phyloP scores from a whole-genome alignment of 1,284 basidiomycete genomes.

The Apiotrichum akiyoshidainum region DNA sequence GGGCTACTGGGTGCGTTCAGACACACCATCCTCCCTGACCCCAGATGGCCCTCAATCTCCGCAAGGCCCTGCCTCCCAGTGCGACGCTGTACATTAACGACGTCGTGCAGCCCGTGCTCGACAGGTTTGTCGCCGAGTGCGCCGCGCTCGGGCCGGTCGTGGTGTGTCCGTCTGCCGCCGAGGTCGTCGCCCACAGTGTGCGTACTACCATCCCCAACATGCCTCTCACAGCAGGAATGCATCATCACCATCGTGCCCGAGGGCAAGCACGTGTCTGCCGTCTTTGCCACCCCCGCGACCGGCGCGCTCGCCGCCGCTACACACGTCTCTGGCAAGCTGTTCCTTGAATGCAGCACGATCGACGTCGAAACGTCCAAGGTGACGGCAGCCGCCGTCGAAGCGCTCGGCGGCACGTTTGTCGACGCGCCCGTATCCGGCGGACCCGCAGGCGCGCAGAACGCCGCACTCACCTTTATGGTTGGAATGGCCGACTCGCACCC shows the following conservation, averaged over 20 bases:
- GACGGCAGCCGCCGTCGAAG: not conserved
- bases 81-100: conserved; percentile 6
- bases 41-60: conserved; percentile 11
- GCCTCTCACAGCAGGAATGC: not conserved
- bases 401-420: conserved; percentile 5
- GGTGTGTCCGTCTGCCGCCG: not conserved
- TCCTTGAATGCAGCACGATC: conserved; percentile 14
- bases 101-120: conserved; percentile 1
- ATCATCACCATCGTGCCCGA: conserved; percentile 12
- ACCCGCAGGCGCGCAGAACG: conserved; percentile 2
- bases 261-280: conserved; percentile 6
- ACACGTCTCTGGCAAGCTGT: conserved; percentile 9
- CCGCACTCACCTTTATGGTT: conserved; percentile 12
- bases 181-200: conserved; percentile 5
- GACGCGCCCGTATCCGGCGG: conserved; percentile 18
- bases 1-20: conserved; percentile 1
- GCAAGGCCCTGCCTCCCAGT: not conserved
- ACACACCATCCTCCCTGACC: not conserved
- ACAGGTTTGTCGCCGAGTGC: not conserved
- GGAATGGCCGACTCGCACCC: conserved; percentile 4
- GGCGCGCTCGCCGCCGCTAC: not conserved
- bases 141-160: not conserved
- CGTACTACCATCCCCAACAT: not conserved
- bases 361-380: conserved; percentile 7
- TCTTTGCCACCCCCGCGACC: not conserved